phyloP scores from a whole-genome alignment of 148 eudicot genomes.

The Persicaria maculosa region DNA sequence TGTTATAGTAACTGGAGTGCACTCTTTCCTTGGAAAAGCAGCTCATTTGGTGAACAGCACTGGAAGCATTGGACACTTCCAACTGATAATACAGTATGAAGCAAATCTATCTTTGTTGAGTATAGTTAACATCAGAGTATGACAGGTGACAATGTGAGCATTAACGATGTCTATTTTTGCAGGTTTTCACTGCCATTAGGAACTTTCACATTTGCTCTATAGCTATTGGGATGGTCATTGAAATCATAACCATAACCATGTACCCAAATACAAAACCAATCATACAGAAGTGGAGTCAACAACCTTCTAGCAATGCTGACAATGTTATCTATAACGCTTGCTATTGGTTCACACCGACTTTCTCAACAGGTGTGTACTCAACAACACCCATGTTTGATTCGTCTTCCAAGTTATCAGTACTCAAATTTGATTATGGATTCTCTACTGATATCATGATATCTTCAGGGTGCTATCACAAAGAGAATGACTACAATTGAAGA shows the following conservation, averaged over 20 bases:
- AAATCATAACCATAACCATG: conserved; percentile 70
- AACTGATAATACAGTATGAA: conserved; percentile 21
- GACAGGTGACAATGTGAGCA: background rate
- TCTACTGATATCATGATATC: background rate
- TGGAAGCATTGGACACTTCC: conserved; percentile 59
- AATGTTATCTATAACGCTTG: conserved; percentile 72
- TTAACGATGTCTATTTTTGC: conserved; percentile 16
- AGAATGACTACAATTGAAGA: conserved; percentile 88
- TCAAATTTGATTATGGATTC: conserved; percentile 3
- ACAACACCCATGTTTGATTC: background rate
- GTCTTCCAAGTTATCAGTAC: background rate
- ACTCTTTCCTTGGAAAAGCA: conserved; percentile 70
- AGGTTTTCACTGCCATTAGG: conserved; percentile 76
- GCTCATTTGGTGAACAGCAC: conserved; percentile 66
- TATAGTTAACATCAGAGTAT: background rate
- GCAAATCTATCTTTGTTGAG: background rate
- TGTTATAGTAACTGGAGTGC: conserved; percentile 64
- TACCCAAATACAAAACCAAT: conserved; percentile 48
- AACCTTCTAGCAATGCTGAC: conserved; percentile 87
- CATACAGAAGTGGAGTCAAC: conserved; percentile 61
- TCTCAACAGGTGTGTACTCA: background rate
- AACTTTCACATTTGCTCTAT: conserved; percentile 76
- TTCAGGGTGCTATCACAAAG: conserved; percentile 67
- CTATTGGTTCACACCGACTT: conserved; percentile 29
- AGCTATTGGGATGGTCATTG: conserved; percentile 61